Percentiles rank a stretch among this genome's conserved stretches.
These are phyloP conservation scores for Salix viminalis DNA, from an alignment of 345 rosid genomes.

Conservation along the genomic window DNA sequence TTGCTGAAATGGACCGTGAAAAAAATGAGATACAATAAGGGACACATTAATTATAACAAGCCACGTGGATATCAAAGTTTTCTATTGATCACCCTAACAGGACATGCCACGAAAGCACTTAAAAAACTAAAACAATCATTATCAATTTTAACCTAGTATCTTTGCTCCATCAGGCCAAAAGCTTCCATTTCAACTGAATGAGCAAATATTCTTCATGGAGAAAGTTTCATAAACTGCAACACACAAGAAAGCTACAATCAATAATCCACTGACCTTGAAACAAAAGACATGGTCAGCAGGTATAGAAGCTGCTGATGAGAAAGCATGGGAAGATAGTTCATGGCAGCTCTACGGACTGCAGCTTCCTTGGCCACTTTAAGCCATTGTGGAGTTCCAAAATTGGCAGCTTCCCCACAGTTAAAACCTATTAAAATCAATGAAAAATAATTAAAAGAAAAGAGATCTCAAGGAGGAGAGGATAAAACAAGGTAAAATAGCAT, in stretches of 20 bases:
- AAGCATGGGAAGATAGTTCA: conserved; percentile 99
- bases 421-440: conserved; percentile 47
- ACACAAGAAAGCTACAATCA: conserved; percentile 7
- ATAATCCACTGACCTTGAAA: conserved; percentile 60
- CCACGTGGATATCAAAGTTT: not conserved
- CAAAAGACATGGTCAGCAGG: conserved; percentile 96
- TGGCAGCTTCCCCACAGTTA: conserved; percentile 99
- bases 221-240: conserved; percentile 5
- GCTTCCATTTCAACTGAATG: not conserved
- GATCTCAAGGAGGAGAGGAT: not conserved
- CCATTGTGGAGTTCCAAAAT: conserved; percentile 99
- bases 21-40: not conserved
- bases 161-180: not conserved
- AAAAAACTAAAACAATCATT: not conserved
- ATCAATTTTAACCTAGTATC: not conserved
- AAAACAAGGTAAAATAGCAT: not conserved
- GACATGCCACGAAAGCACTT: not conserved
- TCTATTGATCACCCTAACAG: not conserved
- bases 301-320: conserved; percentile 96
- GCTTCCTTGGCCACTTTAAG: conserved; percentile 94
- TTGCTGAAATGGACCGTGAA: not conserved
- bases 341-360: conserved; percentile 98
- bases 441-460: not conserved
- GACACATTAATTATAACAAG: not conserved
- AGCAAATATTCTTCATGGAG: not conserved